A percentile compares a stretch with the other conserved stretches of the same genome.
Evolutionary conservation across 805 yeast species (phyloP).

Genomic region (Candida sphagnicola): DNA sequence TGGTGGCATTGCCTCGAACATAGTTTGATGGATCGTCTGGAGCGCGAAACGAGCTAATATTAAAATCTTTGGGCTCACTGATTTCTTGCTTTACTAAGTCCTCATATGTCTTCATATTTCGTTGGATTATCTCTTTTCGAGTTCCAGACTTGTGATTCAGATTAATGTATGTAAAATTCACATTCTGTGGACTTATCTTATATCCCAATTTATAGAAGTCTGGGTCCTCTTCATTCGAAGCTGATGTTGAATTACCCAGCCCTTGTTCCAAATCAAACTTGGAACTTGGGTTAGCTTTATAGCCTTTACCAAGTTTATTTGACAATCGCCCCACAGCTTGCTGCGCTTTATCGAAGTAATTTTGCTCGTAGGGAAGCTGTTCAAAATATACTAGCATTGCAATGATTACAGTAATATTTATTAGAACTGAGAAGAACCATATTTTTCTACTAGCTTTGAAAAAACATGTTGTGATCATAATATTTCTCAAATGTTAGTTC

Average conservation of each 20-base stretch:
- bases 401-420: not conserved
- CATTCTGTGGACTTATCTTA: slow-evolving; percentile 22
- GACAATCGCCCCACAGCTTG: not conserved
- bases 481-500: too few relatives aligned
- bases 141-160: slow-evolving; percentile 21
- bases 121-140: slow-evolving; percentile 29
- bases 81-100: slow-evolving; percentile 33
- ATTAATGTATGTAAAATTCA: slow-evolving; percentile 30
- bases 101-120: slow-evolving; percentile 36
- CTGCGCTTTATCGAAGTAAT: not conserved
- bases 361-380: not conserved
- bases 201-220: slow-evolving; percentile 10
- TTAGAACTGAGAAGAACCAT: not conserved
- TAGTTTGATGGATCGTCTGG: slow-evolving; percentile 21
- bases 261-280: too few relatives aligned
- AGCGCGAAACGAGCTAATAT: slow-evolving; percentile 25
- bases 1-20: slow-evolving; percentile 67
- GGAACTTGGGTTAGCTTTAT: too few relatives aligned
- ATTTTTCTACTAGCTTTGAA: not conserved
- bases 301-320: not conserved
- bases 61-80: slow-evolving; percentile 44
- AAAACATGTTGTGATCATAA: not conserved
- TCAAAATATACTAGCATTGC: not conserved
- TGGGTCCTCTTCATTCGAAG: not conserved
- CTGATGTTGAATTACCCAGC: not conserved